These are phyloP conservation scores for Whalleya microplaca DNA, from an alignment of 2,329 filamentous ascomycete species.

Conservation along the genomic window DNA sequence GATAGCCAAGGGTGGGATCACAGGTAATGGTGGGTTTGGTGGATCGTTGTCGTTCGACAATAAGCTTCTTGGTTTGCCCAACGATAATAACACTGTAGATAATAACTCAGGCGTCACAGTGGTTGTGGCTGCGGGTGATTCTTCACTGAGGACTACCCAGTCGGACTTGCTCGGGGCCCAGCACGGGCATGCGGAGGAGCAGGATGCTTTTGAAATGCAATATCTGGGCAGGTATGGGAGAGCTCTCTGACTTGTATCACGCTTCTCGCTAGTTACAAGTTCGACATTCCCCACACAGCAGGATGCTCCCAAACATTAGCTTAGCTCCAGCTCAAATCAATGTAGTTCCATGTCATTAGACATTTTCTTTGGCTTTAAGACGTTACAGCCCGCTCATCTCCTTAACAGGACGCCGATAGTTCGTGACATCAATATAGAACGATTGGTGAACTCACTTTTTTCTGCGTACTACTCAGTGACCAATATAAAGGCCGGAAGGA, in stretches of 20 bases:
- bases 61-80: conserved; percentile 7
- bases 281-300: no score
- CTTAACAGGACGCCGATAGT: no score
- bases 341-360: no score
- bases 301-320: no score
- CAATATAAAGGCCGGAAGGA: no score
- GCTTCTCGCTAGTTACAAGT: no score
- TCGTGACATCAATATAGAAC: no score
- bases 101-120: conserved; percentile 15
- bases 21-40: not conserved
- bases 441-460: no score
- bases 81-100: not conserved
- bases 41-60: conserved; percentile 1
- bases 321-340: no score
- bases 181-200: conserved; percentile 5
- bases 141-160: not conserved
- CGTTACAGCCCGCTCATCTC: no score
- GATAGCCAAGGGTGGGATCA: conserved; percentile 15
- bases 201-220: conserved; percentile 22
- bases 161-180: conserved; percentile 1
- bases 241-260: conserved; percentile 8
- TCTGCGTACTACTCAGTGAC: no score
- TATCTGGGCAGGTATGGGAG: conserved; percentile 21
- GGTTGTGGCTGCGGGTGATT: conserved; percentile 1
- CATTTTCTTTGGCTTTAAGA: no score